These are phyloP conservation scores for Hyaloscypha variabilis DNA, from an alignment of 495 filamentous ascomycete species.

Conservation along the genomic window DNA sequence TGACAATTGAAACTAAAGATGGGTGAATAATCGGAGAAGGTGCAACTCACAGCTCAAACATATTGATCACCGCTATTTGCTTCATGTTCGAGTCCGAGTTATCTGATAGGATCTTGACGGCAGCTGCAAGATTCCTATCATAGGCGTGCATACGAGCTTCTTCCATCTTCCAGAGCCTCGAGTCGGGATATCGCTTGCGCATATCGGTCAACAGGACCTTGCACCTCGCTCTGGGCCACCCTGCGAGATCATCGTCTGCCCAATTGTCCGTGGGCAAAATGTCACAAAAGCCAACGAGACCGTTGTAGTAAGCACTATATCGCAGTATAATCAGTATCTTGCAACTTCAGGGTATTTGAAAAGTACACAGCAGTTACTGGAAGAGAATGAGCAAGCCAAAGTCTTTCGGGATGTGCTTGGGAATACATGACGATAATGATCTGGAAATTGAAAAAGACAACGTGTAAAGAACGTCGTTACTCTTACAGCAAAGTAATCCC, in stretches of 20 bases:
- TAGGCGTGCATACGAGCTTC: slow-evolving; percentile 79
- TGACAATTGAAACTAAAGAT: too few species aligned
- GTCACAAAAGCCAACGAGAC: slow-evolving; percentile 80
- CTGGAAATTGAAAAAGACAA: too few species aligned
- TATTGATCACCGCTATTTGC: slow-evolving; percentile 77
- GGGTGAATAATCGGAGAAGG: too few species aligned
- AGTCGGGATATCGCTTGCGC: slow-evolving; percentile 77
- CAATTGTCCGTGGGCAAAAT: slow-evolving; percentile 71
- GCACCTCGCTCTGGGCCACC: slow-evolving; percentile 74
- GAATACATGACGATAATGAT: too few species aligned
- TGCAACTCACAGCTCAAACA: slow-evolving; percentile 92
- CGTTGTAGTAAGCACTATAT: slow-evolving; percentile 89
- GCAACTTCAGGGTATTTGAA: too few species aligned
- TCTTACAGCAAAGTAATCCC: slow-evolving; percentile 79
- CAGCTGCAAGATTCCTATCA: slow-evolving; percentile 66
- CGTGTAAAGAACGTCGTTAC: too few species aligned
- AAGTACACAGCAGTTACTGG: too few species aligned
- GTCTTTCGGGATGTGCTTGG: too few species aligned
- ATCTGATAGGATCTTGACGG: slow-evolving; percentile 62
- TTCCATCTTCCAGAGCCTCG: slow-evolving; percentile 86
- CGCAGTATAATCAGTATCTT: too few species aligned
- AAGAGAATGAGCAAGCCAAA: too few species aligned
- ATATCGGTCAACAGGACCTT: slow-evolving; percentile 70
- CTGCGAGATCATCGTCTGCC: slow-evolving; percentile 53
- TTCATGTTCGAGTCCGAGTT: slow-evolving; percentile 73